phyloP scores from a whole-genome alignment of 306 rosid genomes.

The Psophocarpus tetragonolobus region DNA sequence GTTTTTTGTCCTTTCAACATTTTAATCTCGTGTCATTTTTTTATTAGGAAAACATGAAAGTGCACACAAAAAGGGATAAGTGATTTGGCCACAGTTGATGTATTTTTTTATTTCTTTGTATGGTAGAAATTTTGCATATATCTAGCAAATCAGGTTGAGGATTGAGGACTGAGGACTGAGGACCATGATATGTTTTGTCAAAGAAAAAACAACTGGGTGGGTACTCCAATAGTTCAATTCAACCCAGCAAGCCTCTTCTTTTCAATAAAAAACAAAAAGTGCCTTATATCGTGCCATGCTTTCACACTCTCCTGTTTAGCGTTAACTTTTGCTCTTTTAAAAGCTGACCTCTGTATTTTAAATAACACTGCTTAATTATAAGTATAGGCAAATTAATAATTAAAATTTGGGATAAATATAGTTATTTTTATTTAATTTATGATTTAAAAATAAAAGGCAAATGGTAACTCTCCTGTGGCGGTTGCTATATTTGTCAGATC shows the following conservation, averaged over 20 bases:
- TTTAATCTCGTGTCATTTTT: background rate
- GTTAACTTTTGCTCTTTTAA: background rate
- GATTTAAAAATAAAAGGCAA: background rate
- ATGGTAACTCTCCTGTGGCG: background rate
- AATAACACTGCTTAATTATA: background rate
- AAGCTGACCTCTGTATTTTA: background rate
- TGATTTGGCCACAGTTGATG: background rate
- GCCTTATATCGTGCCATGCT: background rate
- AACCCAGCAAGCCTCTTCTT: background rate
- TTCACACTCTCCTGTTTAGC: background rate
- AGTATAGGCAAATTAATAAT: too few relatives aligned
- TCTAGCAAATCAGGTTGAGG: background rate
- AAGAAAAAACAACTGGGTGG: background rate
- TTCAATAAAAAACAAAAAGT: constrained; percentile 9
- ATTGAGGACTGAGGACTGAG: too few relatives aligned
- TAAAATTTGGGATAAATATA: background rate
- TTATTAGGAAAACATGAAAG: background rate
- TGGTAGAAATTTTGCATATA: background rate
- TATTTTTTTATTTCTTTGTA: too few relatives aligned
- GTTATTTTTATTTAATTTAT: too few relatives aligned
- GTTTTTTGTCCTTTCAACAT: background rate
- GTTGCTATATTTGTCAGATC: background rate
- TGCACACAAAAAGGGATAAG: background rate
- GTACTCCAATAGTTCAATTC: background rate
- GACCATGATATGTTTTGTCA: background rate